These are phyloP conservation scores for Eucalyptus virginea DNA, from an alignment of 345 rosid genomes.

Conservation along the genomic window DNA sequence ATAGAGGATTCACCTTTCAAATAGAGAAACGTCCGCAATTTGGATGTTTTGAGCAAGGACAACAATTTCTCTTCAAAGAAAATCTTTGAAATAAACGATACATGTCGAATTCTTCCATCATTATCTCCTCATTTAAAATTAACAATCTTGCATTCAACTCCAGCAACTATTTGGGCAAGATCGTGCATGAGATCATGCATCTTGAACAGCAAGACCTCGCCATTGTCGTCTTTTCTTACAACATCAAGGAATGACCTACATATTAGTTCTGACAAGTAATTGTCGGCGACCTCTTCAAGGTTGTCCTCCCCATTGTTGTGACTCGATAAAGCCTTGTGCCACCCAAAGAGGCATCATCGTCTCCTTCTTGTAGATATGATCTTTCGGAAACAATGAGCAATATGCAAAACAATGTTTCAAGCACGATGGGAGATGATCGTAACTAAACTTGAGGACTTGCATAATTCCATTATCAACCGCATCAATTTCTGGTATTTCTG, in stretches of 20 bases:
- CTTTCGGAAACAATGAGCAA: not conserved
- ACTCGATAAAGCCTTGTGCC: not conserved
- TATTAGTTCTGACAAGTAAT: not conserved
- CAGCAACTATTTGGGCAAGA: not conserved
- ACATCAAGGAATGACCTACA: not conserved
- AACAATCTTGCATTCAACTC: not conserved
- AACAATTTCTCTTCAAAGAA: not conserved
- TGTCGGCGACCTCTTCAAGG: not conserved
- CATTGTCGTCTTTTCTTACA: not conserved
- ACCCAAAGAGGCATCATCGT: not conserved
- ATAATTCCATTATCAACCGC: not conserved
- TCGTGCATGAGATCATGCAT: not conserved
- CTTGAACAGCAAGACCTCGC: not conserved
- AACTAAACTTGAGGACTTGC: not conserved
- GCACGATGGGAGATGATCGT: not conserved
- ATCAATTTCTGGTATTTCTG: not conserved
- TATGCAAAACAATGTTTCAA: not conserved
- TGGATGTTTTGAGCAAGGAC: not conserved
- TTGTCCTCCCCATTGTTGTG: not conserved
- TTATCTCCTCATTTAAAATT: not conserved
- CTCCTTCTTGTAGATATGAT: not conserved
- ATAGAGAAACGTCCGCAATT: not conserved
- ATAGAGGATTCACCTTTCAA: not conserved
- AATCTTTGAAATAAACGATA: accelerated
- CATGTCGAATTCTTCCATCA: not conserved